Conservation (phyloP, 306 rosid genomes). For the Trifolium pratense region DNA sequence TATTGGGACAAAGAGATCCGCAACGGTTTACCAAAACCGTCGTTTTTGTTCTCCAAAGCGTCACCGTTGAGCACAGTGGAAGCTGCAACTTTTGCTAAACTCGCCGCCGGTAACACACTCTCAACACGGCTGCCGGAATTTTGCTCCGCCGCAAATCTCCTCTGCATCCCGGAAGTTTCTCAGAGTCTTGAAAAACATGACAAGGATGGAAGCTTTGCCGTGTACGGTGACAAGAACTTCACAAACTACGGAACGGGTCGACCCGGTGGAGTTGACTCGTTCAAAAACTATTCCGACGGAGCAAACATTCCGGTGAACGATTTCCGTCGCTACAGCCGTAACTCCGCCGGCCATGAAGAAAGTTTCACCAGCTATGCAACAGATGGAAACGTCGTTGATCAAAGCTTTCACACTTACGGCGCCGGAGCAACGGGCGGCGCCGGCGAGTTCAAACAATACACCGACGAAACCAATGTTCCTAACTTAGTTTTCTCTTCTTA, state of each 20-base stretch:
- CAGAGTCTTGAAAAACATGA: slow-evolving; percentile 73
- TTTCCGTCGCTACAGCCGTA: slow-evolving; percentile 88
- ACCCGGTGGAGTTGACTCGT: slow-evolving; percentile 68
- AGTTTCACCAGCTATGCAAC: slow-evolving; percentile 59
- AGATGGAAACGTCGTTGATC: slow-evolving; percentile 73
- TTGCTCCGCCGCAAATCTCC: slow-evolving; percentile 80
- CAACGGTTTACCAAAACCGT: slow-evolving; percentile 55
- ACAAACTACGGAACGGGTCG: slow-evolving; percentile 85
- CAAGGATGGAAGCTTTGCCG: slow-evolving; percentile 56
- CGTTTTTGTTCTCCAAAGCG: slow-evolving; percentile 71
- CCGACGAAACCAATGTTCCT: slow-evolving; percentile 69
- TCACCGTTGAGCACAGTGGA: slow-evolving; percentile 72
- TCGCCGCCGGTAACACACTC: slow-evolving; percentile 59
- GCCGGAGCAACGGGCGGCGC: slow-evolving; percentile 67
- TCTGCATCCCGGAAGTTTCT: slow-evolving; percentile 69
- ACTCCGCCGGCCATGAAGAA: slow-evolving; percentile 67
- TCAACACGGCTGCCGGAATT: slow-evolving; percentile 72
- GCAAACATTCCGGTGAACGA: slow-evolving; percentile 70
- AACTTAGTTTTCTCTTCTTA: slow-evolving; percentile 70
- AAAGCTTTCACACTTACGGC: slow-evolving; percentile 75
- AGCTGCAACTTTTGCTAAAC: slow-evolving; percentile 66
- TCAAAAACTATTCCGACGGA: slow-evolving; percentile 70
- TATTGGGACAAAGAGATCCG: slow-evolving; percentile 97
- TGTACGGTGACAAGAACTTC: slow-evolving; percentile 65
- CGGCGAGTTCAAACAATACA: slow-evolving; percentile 71